phyloP scores from a whole-genome alignment of 768 basidiomycete species.

The Pleurotus tuoliensis region DNA sequence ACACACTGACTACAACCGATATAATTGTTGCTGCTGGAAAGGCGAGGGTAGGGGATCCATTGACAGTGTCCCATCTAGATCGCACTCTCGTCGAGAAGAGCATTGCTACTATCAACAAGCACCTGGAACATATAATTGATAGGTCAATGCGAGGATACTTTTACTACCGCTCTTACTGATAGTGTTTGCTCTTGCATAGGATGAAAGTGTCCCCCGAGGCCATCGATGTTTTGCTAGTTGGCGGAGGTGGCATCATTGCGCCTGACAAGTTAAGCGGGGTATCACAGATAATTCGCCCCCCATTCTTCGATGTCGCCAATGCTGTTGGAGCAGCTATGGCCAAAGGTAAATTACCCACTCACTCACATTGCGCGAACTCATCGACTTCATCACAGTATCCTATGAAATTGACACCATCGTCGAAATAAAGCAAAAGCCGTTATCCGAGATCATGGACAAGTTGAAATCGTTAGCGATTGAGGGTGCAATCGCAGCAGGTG shows the following conservation, averaged over 20 bases:
- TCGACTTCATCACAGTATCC: neutral
- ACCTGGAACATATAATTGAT: constrained; percentile 21
- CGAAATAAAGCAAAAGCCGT: neutral
- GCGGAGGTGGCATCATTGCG: constrained; percentile 60
- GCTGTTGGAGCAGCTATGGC: constrained; percentile 40
- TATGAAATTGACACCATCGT: constrained; percentile 37
- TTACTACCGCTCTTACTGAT: neutral
- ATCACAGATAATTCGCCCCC: constrained; percentile 27
- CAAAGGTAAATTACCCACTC: neutral
- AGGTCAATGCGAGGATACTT: neutral
- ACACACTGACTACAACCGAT: constrained; percentile 58
- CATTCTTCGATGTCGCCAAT: constrained; percentile 49
- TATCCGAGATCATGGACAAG: constrained; percentile 24
- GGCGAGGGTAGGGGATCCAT: constrained; percentile 16
- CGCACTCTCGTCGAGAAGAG: constrained; percentile 13
- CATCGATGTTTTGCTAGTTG: constrained; percentile 57
- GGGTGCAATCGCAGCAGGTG: constrained; percentile 42
- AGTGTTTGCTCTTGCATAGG: neutral
- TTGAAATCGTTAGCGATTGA: constrained; percentile 38
- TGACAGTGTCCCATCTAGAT: constrained; percentile 12
- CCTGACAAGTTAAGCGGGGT: constrained; percentile 50
- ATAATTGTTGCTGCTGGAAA: constrained; percentile 35
- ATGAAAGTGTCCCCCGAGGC: constrained; percentile 54
- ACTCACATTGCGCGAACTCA: no score
- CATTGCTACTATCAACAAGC: constrained; percentile 14